Conservation (phyloP, 2,329 filamentous ascomycete genomes). For the Ceratocystis destructans region DNA sequence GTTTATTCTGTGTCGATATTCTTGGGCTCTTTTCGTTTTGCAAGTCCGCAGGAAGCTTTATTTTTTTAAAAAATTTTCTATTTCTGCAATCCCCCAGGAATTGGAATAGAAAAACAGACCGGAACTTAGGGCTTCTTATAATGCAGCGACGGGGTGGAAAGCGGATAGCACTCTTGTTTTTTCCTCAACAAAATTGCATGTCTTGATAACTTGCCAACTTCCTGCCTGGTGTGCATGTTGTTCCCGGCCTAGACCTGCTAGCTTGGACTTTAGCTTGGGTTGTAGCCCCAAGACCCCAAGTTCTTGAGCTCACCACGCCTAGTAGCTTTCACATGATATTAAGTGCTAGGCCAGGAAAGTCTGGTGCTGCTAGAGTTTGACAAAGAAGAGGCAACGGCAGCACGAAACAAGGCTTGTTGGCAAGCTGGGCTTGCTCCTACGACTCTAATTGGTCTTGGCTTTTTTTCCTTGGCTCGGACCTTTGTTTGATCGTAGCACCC, state of each 20-base stretch:
- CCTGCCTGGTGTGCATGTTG: not conserved
- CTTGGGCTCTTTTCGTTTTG: not conserved
- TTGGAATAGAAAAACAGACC: not conserved
- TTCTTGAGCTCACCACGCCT: not conserved
- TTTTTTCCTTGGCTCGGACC: not conserved
- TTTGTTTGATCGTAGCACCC: not conserved
- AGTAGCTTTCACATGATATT: not conserved
- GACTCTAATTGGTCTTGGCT: conserved; percentile 7
- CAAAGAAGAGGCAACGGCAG: not conserved
- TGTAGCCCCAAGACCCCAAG: not conserved
- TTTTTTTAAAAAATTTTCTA: not conserved
- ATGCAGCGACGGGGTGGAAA: not conserved
- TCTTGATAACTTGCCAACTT: not conserved
- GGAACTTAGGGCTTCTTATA: not conserved
- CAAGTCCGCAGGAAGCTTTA: not conserved
- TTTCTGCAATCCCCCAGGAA: not conserved
- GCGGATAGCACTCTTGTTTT: not conserved
- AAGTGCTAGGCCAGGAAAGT: not conserved
- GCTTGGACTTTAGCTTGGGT: not conserved
- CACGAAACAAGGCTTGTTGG: not conserved
- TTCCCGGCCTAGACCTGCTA: not conserved
- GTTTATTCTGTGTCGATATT: conserved; percentile 5
- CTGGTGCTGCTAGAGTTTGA: not conserved
- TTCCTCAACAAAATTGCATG: not conserved
- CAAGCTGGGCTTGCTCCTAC: not conserved